Base-by-base conservation (phyloP, 129 eudicot species). In the Tagetes erecta region DNA sequence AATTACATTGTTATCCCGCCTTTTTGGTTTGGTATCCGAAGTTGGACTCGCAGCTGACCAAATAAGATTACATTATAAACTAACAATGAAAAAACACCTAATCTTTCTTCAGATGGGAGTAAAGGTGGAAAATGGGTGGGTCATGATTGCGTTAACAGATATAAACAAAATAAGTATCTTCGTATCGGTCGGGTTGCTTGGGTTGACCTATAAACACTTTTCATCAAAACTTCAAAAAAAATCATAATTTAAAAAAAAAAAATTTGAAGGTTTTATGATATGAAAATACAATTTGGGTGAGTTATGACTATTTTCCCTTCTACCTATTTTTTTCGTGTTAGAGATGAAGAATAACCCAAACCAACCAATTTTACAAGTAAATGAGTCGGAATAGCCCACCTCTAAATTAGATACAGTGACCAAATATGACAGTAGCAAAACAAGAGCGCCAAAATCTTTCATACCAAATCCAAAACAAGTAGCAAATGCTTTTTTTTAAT, bases 21-120 rank as follows among this genome's bases (percentile, higher is more conserved):
- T 78, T 63, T 81, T 85, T 7, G 96, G 85, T 66, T 83, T 85
- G 6, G 71, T 73, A 38, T 79, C 90, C 30, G 98, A 88, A 44
- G 87, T 73, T 56, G 98, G 98, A 75, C 96, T 94, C 8, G 76
- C 96, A 67, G 72, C 98, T 94, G 86, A 41, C 69, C 73, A 73
- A 78, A 41, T 72, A 70, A 20, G 55, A 75, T 64, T 8, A 10
- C 33, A 70, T 64, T 67, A 68, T n/a, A 39, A 63, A 31, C 35
- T 49, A 36, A 56, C 66, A 49, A 20, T 6, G 45, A 36, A 38
- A 38, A 71, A 53, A 31, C 59, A 34, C 50, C 49, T 53, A 71
- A 71, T 52, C 65, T 8, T 41, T 36, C 9, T 64, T 60, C 42
- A 34, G 34, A 11, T 34, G 7, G 0, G 46, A 6, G 5, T 35